Base-by-base conservation (phyloP, 2,329 filamentous ascomycete species). In the Fusarium redolens region DNA sequence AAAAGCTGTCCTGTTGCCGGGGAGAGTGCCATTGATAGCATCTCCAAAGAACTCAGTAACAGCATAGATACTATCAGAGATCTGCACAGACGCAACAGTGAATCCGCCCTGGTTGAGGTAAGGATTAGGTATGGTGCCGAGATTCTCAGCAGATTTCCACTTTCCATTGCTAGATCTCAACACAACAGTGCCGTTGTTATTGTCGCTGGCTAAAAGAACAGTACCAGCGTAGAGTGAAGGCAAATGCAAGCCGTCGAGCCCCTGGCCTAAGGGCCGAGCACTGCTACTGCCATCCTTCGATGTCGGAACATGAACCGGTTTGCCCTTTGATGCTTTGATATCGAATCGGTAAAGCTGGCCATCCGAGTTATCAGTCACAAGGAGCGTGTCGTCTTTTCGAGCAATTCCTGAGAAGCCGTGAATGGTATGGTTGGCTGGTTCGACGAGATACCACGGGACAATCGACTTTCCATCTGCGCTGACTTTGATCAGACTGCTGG, bases 321-420 rank as follows among this genome's bases (percentile, higher is more conserved):
- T 67, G 20, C 62, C 65, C 30, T 57, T 61, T 20, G 65, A 22
- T 25, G 28, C 43, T 31, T 56, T 78, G 11, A 12, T 75, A 69
- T 84, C 79, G 57, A 84, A 83, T 9, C 75, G 70, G 61, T 82
- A 81, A 15, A 84, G 69, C 62, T 78, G 73, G 1, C 81, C 80
- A 41, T 61, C 58, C 0, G 64, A 62, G 38, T 62, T 74, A 57
- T 84, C 81, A 7, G 75, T 62, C 8, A 79, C 78, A 4, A 84
- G 74, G 22, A 84, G 75, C 14, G 75, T 64, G 4, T 77, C 77
- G 30, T 7, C 41, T 11, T 62, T 44, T 7, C 38, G 43, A 5
- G 52, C 38, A 3, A 60, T 47, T 15, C 62, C 65, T 0, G 62
- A 41, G 12, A 56, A 61, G 7, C 68, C 69, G 10, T 56, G 12